Conservation (phyloP, 495 filamentous ascomycete species). For the Beverwykella pulmonaria region DNA sequence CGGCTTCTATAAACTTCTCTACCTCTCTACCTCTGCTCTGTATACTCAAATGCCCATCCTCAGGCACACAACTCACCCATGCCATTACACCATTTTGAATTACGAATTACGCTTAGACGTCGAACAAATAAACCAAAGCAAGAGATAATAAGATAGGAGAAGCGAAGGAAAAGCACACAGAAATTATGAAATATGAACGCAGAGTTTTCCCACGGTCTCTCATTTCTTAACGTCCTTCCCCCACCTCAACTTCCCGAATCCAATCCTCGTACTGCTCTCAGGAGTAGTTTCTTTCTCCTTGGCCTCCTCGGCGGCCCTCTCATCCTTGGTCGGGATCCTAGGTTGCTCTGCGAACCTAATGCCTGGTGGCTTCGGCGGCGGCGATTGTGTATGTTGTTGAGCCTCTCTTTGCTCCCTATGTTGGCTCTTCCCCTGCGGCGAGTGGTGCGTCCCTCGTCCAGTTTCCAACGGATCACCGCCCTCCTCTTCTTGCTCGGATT, state of each 20-base stretch:
- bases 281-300: slow-evolving; percentile 75
- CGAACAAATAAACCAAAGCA: too few species aligned
- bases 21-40: too few species aligned
- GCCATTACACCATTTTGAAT: too few species aligned
- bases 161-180: too few species aligned
- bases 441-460: slow-evolving; percentile 27
- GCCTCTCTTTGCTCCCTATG: slow-evolving; percentile 40
- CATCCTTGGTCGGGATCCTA: slow-evolving; percentile 28
- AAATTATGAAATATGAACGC: too few species aligned
- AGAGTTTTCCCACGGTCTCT: too few species aligned
- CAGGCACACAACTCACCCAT: too few species aligned
- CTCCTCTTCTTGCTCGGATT: slow-evolving; percentile 62
- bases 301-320: slow-evolving; percentile 64
- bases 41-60: too few species aligned
- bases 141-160: too few species aligned
- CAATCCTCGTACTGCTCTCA: slow-evolving; percentile 60
- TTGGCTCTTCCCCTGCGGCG: slow-evolving; percentile 8
- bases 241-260: slow-evolving; percentile 57
- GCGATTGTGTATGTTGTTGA: slow-evolving; percentile 10
- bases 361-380: slow-evolving; percentile 41
- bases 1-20: too few species aligned
- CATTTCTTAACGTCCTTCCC: slow-evolving; percentile 3
- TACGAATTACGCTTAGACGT: too few species aligned
- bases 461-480: slow-evolving; percentile 39
- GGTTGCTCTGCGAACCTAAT: slow-evolving; percentile 55